phyloP scores from a whole-genome alignment of 176 grass and related monocot genomes.

The Dactylis glomerata region DNA sequence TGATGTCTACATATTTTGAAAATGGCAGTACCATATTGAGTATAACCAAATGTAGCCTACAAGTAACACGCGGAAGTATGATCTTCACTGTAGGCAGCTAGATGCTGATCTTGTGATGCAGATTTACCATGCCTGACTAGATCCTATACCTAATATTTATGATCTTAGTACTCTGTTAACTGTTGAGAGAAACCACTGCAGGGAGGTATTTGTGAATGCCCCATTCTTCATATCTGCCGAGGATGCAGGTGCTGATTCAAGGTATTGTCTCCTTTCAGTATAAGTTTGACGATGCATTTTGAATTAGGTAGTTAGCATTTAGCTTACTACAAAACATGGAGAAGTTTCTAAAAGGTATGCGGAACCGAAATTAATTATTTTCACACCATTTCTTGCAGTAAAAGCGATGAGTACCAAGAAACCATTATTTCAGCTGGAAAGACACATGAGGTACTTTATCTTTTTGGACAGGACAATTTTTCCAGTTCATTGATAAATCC shows the following conservation, averaged over 20 bases:
- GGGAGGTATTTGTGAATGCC: conserved; percentile 89
- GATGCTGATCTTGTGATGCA: conserved; percentile 2
- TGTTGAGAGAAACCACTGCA: conserved; percentile 36
- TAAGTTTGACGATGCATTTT: conserved; percentile 1
- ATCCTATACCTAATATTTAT: conserved; percentile 18
- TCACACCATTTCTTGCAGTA: conserved; percentile 46
- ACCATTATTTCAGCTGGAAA: conserved; percentile 83
- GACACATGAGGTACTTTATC: conserved; percentile 72
- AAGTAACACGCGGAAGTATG: neutral
- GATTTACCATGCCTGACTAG: neutral
- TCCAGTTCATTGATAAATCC: conserved; percentile 4
- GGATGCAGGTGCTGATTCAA: conserved; percentile 75
- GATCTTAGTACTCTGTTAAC: neutral
- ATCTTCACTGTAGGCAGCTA: neutral
- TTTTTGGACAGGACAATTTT: conserved; percentile 17
- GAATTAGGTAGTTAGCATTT: neutral
- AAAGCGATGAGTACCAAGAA: conserved; percentile 80
- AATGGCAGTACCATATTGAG: neutral
- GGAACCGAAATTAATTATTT: conserved; percentile 17
- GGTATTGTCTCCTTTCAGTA: conserved; percentile 39
- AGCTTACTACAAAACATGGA: neutral
- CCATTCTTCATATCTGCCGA: conserved; percentile 98
- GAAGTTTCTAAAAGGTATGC: neutral
- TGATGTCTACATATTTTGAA: neutral
- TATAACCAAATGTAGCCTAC: neutral